phyloP scores from a whole-genome alignment of 2,329 filamentous ascomycete genomes.

The Thermothelomyces thermophilus region DNA sequence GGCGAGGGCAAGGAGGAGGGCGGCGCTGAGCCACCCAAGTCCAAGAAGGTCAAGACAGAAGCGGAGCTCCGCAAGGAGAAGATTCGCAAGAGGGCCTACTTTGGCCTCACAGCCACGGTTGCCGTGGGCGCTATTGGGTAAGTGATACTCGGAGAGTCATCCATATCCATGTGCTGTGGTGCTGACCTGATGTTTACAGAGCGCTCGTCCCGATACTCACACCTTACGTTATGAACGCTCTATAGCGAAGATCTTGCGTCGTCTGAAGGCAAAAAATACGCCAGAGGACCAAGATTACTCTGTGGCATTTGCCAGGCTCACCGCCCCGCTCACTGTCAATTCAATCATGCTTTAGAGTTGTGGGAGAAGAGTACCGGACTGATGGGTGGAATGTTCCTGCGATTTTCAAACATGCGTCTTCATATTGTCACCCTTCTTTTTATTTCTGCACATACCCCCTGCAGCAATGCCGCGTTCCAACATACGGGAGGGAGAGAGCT shows the following conservation, averaged over 20 bases:
- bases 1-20: constrained; percentile 35
- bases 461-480: constrained; percentile 18
- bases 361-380: constrained; percentile 2
- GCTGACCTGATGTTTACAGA: constrained; percentile 10
- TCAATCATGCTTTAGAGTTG: constrained; percentile 12
- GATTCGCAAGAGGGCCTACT: constrained; percentile 75
- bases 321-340: background rate
- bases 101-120: constrained; percentile 80
- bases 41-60: constrained; percentile 78
- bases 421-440: constrained; percentile 1
- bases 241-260: constrained; percentile 9
- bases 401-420: constrained; percentile 18
- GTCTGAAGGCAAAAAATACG: background rate
- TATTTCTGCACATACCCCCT: constrained; percentile 20
- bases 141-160: constrained; percentile 36
- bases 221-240: constrained; percentile 24
- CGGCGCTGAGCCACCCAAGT: constrained; percentile 37
- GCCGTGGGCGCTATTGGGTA: constrained; percentile 66
- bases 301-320: too few relatives aligned
- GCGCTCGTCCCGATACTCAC: constrained; percentile 23
- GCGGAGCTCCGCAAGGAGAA: constrained; percentile 77
- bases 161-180: background rate
- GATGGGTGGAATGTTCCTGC: constrained; percentile 14
- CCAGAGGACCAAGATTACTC: too few relatives aligned
- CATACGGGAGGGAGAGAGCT: constrained; percentile 3